A percentile compares a stretch with the other conserved stretches of the same genome.
Evolutionary conservation across 192 early-diverging fungal genomes (phyloP).

Genomic region (Diversispora epigaea): DNA sequence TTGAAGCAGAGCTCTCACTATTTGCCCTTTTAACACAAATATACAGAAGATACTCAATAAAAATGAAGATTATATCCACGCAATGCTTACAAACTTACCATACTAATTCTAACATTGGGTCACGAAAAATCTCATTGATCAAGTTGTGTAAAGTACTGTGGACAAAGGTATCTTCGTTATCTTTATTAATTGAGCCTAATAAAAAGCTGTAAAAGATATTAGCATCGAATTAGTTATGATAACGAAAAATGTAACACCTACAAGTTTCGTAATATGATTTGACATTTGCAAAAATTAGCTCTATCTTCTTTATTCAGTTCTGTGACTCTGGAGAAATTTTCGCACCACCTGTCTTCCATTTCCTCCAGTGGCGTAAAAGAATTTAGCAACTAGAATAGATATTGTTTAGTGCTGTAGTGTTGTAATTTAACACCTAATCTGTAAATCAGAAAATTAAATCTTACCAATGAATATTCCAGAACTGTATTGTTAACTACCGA

Average conservation of each 20-base stretch:
- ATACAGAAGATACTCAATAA: too few species aligned
- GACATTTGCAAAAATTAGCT: constrained; percentile 21
- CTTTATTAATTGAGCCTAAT: too few species aligned
- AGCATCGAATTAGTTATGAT: constrained; percentile 11
- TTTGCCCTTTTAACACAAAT: too few species aligned
- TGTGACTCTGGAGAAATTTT: constrained; percentile 23
- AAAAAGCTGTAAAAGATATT: too few species aligned
- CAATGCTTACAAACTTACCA: too few species aligned
- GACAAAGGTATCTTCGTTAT: too few species aligned
- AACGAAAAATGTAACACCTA: constrained; percentile 15
- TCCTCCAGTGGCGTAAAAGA: constrained; percentile 15
- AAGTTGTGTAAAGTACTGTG: too few species aligned
- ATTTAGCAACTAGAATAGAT: constrained; percentile 26
- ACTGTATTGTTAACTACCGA: constrained; percentile 10
- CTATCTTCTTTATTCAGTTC: constrained; percentile 18
- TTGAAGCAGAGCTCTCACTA: too few species aligned
- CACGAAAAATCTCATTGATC: too few species aligned
- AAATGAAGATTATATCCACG: too few species aligned
- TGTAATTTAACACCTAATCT: constrained; percentile 11
- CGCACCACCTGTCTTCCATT: constrained; percentile 22
- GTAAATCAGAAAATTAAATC: constrained; percentile 25
- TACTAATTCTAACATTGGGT: too few species aligned
- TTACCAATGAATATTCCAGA: constrained; percentile 25
- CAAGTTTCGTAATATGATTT: constrained; percentile 22
- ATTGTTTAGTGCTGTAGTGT: constrained; percentile 16